Evolutionary conservation across 2,329 filamentous ascomycete genomes (phyloP), one percentile per base, ranked within the genome.

Genomic region (Fusarium sp.): DNA sequence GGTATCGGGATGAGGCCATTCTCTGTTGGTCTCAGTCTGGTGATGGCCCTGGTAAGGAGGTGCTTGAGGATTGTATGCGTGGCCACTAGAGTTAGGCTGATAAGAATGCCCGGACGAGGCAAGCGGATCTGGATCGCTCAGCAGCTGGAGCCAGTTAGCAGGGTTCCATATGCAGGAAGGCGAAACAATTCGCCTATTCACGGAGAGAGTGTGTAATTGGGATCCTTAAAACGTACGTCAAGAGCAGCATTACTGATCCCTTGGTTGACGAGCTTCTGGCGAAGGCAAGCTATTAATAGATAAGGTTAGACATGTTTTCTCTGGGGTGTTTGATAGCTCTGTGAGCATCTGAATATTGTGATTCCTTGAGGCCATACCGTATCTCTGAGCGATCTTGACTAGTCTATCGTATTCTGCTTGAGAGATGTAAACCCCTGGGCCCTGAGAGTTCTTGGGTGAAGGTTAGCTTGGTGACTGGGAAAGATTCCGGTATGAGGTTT

Each of bases 351-450:
- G 20, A 13, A 20, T 25, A 33, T 13, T 13, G 11, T 7, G 25
- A 22, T 18, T 14, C 33, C 22, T 10, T 18, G 4, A 29, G 20
- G 16, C 52, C 84, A 73, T 86, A 92, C 90, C 84, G 78, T 91
- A 92, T 80, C 91, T 86, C 68, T 83, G 85, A 59, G 86, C 84
- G 64, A 76, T 73, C 66, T 86, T 81, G 74, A 91, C 85, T 69
- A 95, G 85, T 58, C 81, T 81, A 59, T 91, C 87, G 81, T 94
- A 90, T 78, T 95, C 91, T 59, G 82, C 80, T 77, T 87, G 90
- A 40, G 88, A 84, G 64, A 94, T 88, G 66, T 85, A 88, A 56
- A 93, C 84, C 18, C 82, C 76, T 63, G 84, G 62, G 10, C 63
- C 31, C 29, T 63, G 59, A 13, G 65, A 33, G 18, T 50, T 52